Evolutionary conservation across 108 stramenopile species (phyloP), one percentile per base, ranked within the genome.

Genomic region (Cyclotella sp.): DNA sequence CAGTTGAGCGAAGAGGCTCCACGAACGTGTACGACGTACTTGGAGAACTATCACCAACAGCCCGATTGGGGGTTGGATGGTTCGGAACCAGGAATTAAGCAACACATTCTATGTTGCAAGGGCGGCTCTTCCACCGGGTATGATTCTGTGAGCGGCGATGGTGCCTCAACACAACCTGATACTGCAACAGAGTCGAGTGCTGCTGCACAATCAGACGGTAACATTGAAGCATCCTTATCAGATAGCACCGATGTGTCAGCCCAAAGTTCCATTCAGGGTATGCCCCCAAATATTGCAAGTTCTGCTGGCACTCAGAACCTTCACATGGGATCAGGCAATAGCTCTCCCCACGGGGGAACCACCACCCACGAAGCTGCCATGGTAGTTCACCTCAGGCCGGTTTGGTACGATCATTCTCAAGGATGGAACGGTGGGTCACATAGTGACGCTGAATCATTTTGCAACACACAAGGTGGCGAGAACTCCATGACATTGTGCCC

Each of bases 91-190:
- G 68, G 57, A 49, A 34, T 70, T 16, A 77, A 77, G 51, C 29
- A 64, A 18, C 58, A 77, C 26, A 77, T 77, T 54, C 61, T 77
- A n/a, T 77, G 76, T 14, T 77, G 76, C 19, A 59, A 70, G 40
- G 61, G 61, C 34, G 64, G 45, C 26, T 66, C 30, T 59, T 4
- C 26, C 24, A 59, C 22, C 8, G 58, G 24, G 22, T 5, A 4
- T 59, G 26, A 14, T 8, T 15, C 27, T 24, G 24, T 12, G 5
- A 14, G 24, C 14, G 64, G 21, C 22, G 8, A 66, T 66, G 40
- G 7, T 55, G 55, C 21, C 24, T n/a, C 24, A 22, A 24, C 22
- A 24, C 16, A 11, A 66, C 46, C 34, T 66, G 15, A 15, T 39
- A 8, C 24, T 45, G 12, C 19, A 66, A 66, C 27, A 13, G 16